phyloP scores from a whole-genome alignment of 768 basidiomycete genomes.

The Termitomyces sp. region DNA sequence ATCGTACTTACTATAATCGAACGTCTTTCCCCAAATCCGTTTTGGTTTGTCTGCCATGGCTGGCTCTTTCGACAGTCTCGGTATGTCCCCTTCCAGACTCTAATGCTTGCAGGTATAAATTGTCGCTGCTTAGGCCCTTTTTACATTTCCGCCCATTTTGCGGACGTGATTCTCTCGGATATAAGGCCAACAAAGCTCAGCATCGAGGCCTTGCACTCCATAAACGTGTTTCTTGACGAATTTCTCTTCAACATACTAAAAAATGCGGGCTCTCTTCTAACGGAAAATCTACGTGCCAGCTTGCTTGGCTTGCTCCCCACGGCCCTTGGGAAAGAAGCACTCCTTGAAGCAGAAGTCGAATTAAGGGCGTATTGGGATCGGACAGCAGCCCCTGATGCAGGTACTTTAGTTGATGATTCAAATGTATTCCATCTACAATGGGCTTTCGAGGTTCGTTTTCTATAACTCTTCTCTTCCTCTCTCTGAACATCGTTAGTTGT shows the following conservation, averaged over 20 bases:
- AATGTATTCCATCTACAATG: constrained; percentile 64
- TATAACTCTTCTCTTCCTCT: constrained; percentile 6
- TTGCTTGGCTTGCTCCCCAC: constrained; percentile 72
- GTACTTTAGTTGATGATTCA: constrained; percentile 41
- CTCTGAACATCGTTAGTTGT: constrained; percentile 24
- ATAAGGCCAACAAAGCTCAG: constrained; percentile 87
- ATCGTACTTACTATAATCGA: not conserved
- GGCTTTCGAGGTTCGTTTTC: constrained; percentile 61
- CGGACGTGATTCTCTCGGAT: constrained; percentile 89
- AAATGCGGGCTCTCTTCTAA: constrained; percentile 60
- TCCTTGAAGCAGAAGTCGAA: constrained; percentile 91
- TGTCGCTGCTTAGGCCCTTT: constrained; percentile 41
- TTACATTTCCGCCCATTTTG: constrained; percentile 80
- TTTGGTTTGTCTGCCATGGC: constrained; percentile 30
- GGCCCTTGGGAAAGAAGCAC: constrained; percentile 82
- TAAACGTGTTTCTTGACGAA: constrained; percentile 84
- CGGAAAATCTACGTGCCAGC: constrained; percentile 68
- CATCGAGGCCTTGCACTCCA: constrained; percentile 64
- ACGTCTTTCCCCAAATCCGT: not conserved
- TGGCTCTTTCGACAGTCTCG: constrained; percentile 31
- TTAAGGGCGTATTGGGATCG: constrained; percentile 85
- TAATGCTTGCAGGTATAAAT: not conserved
- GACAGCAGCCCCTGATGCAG: constrained; percentile 33
- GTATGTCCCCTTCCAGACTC: constrained; percentile 24
- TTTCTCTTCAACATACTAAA: constrained; percentile 69